Evolutionary conservation across 352 stramenopile genomes (phyloP).

Genomic region (Phytophthora fragariaefolia): DNA sequence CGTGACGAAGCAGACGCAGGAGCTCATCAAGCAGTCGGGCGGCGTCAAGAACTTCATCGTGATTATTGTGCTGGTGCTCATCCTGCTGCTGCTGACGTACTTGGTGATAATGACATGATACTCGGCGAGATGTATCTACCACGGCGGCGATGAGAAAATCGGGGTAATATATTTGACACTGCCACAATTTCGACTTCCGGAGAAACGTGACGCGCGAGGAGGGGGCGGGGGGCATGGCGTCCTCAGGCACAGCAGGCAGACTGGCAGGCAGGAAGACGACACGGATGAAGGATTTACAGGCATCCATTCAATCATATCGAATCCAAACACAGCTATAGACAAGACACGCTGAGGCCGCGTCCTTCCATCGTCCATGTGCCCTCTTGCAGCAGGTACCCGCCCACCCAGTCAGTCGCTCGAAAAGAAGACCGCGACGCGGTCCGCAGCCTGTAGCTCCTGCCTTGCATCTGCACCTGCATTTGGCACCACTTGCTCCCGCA

Average conservation of each 20-base stretch:
- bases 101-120: slow-evolving; percentile 89
- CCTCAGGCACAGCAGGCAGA: background rate
- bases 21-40: slow-evolving; percentile 86
- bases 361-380: slow-evolving; percentile 37
- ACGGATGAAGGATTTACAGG: slow-evolving; percentile 43
- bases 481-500: slow-evolving; percentile 11
- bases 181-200: background rate
- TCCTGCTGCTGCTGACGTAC: slow-evolving; percentile 87
- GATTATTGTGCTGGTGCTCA: slow-evolving; percentile 87
- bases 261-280: slow-evolving; percentile 30
- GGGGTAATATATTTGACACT: slow-evolving; percentile 41
- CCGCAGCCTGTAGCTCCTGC: too few species aligned
- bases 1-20: slow-evolving; percentile 87
- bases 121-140: too few species aligned
- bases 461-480: slow-evolving; percentile 2
- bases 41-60: slow-evolving; percentile 89
- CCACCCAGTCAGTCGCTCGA: slow-evolving; percentile 17
- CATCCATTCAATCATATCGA: slow-evolving; percentile 52
- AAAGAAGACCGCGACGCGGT: slow-evolving; percentile 9
- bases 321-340: slow-evolving; percentile 48
- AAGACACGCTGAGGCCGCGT: slow-evolving; percentile 28
- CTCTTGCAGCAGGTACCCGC: slow-evolving; percentile 19
- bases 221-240: background rate
- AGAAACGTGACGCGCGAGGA: background rate
- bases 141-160: slow-evolving; percentile 1